phyloP scores from a whole-genome alignment of 441 rosid species.

The Euphorbia schlechtendalii region DNA sequence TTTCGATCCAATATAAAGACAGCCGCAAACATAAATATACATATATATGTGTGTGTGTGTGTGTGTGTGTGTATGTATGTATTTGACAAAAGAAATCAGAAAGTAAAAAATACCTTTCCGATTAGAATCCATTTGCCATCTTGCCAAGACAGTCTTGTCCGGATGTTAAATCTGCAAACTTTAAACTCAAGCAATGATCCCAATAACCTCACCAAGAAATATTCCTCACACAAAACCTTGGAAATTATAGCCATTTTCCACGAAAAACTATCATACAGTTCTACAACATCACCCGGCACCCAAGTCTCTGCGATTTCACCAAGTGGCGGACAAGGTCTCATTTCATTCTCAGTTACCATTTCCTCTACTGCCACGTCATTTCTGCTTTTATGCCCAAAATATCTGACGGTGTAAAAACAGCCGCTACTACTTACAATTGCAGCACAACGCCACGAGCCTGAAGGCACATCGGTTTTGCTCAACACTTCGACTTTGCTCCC shows the following conservation, averaged over 20 bases:
- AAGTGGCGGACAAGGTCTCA: constrained; percentile 65
- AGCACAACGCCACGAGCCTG: constrained; percentile 70
- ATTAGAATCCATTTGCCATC: constrained; percentile 54
- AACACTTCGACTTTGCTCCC: constrained; percentile 70
- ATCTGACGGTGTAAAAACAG: constrained; percentile 49
- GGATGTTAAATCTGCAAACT: constrained; percentile 39
- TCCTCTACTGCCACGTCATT: constrained; percentile 20
- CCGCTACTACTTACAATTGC: constrained; percentile 68
- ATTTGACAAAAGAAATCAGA: not conserved
- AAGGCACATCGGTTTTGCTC: constrained; percentile 45
- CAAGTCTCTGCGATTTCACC: constrained; percentile 34
- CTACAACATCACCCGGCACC: constrained; percentile 71
- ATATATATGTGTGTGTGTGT: too few relatives aligned
- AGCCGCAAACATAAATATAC: too few relatives aligned
- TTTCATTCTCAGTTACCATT: constrained; percentile 47
- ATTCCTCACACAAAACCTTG: constrained; percentile 35
- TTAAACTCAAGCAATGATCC: constrained; percentile 57
- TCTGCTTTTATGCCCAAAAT: constrained; percentile 27
- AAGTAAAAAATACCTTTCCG: constrained; percentile 45
- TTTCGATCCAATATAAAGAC: too few relatives aligned
- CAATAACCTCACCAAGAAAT: constrained; percentile 47
- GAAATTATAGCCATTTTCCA: constrained; percentile 77
- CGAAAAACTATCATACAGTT: constrained; percentile 50
- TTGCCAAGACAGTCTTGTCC: constrained; percentile 71
- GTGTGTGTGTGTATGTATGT: too few relatives aligned